phyloP scores from a whole-genome alignment of 225 moss, liverwort and hornwort genomes.

The Bryoerythrophyllum caledonicum region DNA sequence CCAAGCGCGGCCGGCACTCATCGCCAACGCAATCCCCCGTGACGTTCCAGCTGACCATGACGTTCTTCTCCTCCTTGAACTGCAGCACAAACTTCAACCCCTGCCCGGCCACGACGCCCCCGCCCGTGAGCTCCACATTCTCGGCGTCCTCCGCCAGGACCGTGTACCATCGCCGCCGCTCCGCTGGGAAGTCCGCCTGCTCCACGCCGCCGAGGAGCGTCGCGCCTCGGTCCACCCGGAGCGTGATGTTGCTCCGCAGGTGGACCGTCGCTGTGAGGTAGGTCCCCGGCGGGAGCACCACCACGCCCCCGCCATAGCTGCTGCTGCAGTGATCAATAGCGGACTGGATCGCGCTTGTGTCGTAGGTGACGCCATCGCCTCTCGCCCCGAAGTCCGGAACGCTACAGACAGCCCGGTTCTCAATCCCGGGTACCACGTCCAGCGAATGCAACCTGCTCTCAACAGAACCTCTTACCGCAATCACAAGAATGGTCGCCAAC shows the following conservation, averaged over 20 bases:
- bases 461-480: background rate
- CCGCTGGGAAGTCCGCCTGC: constrained; percentile 55
- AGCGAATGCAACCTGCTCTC: background rate
- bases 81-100: constrained; percentile 58
- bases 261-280: constrained; percentile 74
- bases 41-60: constrained; percentile 93
- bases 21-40: constrained; percentile 80
- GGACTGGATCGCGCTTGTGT: constrained; percentile 63
- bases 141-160: constrained; percentile 70
- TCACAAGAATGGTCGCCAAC: constrained; percentile 1
- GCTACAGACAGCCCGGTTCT: constrained; percentile 30
- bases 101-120: constrained; percentile 74
- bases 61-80: constrained; percentile 70
- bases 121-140: constrained; percentile 78
- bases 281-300: constrained; percentile 57
- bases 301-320: constrained; percentile 49
- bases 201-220: constrained; percentile 57
- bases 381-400: constrained; percentile 55
- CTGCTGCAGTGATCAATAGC: constrained; percentile 54
- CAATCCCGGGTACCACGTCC: background rate
- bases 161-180: constrained; percentile 56
- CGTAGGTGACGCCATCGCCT: constrained; percentile 56
- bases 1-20: constrained; percentile 85
- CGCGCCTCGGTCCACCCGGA: constrained; percentile 59
- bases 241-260: constrained; percentile 62